Conservation (phyloP, 2,329 filamentous ascomycete species). For the Pseudocercospora ulei region DNA sequence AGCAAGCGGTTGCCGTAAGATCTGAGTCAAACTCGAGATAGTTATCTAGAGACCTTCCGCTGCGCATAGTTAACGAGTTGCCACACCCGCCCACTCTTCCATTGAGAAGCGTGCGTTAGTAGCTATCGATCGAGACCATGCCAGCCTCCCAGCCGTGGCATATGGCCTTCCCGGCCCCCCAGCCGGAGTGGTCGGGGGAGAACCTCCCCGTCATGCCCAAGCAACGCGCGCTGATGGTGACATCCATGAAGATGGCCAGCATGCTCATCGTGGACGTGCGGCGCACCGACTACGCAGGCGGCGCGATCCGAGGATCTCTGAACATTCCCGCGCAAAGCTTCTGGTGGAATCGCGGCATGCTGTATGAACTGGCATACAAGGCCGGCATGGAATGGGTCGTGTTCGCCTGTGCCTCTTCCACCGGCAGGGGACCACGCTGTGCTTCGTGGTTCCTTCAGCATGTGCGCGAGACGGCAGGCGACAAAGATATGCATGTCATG, state of each 20-base stretch:
- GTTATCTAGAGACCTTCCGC: too few relatives aligned
- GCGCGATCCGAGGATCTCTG: slow-evolving; percentile 39
- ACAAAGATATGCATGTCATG: slow-evolving; percentile 37
- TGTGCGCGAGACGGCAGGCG: slow-evolving; percentile 31
- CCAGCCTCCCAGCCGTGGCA: slow-evolving; percentile 34
- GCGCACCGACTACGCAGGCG: slow-evolving; percentile 43
- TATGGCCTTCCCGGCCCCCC: slow-evolving; percentile 38
- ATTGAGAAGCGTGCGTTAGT: not conserved
- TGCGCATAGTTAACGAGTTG: not conserved
- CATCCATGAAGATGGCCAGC: slow-evolving; percentile 33
- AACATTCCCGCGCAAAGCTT: slow-evolving; percentile 44
- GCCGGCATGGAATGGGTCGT: slow-evolving; percentile 41
- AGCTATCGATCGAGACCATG: slow-evolving; percentile 11
- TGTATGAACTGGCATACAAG: slow-evolving; percentile 40
- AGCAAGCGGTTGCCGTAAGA: too few relatives aligned
- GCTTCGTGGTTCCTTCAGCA: slow-evolving; percentile 35
- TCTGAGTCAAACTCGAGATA: too few relatives aligned
- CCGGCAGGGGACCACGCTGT: slow-evolving; percentile 30
- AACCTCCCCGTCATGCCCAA: slow-evolving; percentile 32
- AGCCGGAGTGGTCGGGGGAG: slow-evolving; percentile 31
- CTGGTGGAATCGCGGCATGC: slow-evolving; percentile 39
- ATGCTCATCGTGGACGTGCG: slow-evolving; percentile 41
- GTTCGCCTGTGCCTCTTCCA: slow-evolving; percentile 40
- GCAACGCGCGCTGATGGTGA: slow-evolving; percentile 33
- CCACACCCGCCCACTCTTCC: not conserved